Conservation (phyloP, 1,284 basidiomycete genomes). For the Coriolopsis trogii region DNA sequence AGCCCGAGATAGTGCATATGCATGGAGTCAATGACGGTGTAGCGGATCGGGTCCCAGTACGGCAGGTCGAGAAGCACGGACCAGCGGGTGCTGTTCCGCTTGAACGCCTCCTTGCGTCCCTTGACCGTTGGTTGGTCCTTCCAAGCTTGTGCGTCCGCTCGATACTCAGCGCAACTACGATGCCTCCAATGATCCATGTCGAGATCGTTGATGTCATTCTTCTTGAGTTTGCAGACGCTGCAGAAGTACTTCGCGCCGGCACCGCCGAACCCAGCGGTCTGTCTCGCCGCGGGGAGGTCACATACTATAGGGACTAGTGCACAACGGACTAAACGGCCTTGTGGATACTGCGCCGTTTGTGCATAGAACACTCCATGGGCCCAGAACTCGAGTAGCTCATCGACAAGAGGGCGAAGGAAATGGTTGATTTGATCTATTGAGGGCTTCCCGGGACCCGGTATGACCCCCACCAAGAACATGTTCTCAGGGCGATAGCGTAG, state of each 20-base stretch:
- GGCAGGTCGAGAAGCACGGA: slow-evolving; percentile 29
- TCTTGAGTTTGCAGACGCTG: slow-evolving; percentile 31
- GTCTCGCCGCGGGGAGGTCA: slow-evolving; percentile 39
- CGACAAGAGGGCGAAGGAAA: slow-evolving; percentile 37
- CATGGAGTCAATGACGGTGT: slow-evolving; percentile 38
- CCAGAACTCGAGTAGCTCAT: slow-evolving; percentile 37
- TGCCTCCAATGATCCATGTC: slow-evolving; percentile 26
- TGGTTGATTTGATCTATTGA: slow-evolving; percentile 37
- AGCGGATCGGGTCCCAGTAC: slow-evolving; percentile 40
- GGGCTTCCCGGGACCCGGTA: slow-evolving; percentile 41
- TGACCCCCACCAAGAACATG: slow-evolving; percentile 33
- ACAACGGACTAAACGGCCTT: slow-evolving; percentile 30
- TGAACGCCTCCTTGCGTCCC: slow-evolving; percentile 1
- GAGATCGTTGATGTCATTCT: slow-evolving; percentile 33
- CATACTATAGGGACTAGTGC: slow-evolving; percentile 34
- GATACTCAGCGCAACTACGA: slow-evolving; percentile 20
- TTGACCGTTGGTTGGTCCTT: slow-evolving; percentile 8
- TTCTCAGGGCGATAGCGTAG: slow-evolving; percentile 32
- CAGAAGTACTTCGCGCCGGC: slow-evolving; percentile 35
- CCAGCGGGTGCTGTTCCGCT: slow-evolving; percentile 24
- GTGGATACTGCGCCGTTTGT: slow-evolving; percentile 28
- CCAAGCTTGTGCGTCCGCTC: slow-evolving; percentile 17
- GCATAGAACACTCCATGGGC: slow-evolving; percentile 33
- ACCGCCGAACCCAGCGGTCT: slow-evolving; percentile 37
- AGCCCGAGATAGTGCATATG: slow-evolving; percentile 35